phyloP scores from a whole-genome alignment of 2,329 filamentous ascomycete genomes.

The Trichoderma brevicompactum region DNA sequence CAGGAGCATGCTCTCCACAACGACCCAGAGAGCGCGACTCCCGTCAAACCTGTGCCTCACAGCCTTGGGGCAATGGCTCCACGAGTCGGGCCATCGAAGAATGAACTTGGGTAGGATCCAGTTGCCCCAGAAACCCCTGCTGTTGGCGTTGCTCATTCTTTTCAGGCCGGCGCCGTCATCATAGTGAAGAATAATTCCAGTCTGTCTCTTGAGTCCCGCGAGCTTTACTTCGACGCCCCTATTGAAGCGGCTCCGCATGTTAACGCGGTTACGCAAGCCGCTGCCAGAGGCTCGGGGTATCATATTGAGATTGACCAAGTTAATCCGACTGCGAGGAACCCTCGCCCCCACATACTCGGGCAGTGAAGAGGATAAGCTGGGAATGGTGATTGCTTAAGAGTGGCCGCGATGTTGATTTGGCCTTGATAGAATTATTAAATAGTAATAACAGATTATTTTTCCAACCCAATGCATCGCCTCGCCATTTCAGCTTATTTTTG shows the following conservation, averaged over 20 bases:
- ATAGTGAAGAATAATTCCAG: not conserved
- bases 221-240: not conserved
- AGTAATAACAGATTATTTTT: slow-evolving; percentile 5
- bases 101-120: slow-evolving; percentile 22
- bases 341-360: not conserved
- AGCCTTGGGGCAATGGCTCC: slow-evolving; percentile 15
- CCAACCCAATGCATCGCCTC: too few species aligned
- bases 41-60: slow-evolving; percentile 19
- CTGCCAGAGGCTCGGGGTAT: not conserved
- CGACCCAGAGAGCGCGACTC: slow-evolving; percentile 15
- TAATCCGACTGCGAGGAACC: not conserved
- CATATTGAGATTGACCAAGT: not conserved
- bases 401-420: not conserved
- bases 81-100: not conserved
- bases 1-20: slow-evolving; percentile 27
- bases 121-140: not conserved
- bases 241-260: slow-evolving; percentile 19
- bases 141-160: slow-evolving; percentile 14
- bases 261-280: not conserved
- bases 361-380: not conserved
- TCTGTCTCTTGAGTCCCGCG: slow-evolving; percentile 27
- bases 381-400: not conserved
- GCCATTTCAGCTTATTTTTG: too few species aligned
- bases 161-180: slow-evolving; percentile 23
- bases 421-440: slow-evolving; percentile 5